Conservation (phyloP, 257 asterid species). For the Misopates orontium region DNA sequence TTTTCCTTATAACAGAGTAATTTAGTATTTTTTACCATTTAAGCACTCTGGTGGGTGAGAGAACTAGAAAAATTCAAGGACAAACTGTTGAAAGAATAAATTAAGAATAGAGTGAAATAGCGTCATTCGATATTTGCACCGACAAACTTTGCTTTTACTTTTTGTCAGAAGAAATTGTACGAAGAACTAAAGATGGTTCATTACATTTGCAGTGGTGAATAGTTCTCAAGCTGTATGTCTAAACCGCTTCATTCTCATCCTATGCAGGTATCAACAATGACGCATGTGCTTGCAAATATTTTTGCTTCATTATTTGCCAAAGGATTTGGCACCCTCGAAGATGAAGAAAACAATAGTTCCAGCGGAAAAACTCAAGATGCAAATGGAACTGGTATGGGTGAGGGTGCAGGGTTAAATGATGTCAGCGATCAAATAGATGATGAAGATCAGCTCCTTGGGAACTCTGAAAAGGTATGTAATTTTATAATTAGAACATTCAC, state of each 20-base stretch:
- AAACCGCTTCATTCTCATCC: slow-evolving; percentile 15
- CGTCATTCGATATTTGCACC: background rate
- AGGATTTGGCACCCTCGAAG: slow-evolving; percentile 75
- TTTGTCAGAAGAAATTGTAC: too few species aligned
- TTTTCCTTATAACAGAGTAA: background rate
- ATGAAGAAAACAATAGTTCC: slow-evolving; percentile 44
- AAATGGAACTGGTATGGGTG: slow-evolving; percentile 93
- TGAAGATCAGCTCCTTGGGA: slow-evolving; percentile 92
- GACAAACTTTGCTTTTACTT: too few species aligned
- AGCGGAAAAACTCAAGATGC: slow-evolving; percentile 63
- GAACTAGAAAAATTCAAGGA: background rate
- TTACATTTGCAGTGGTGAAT: background rate
- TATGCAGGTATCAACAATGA: slow-evolving; percentile 63
- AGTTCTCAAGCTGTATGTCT: slow-evolving; percentile 11
- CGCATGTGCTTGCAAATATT: slow-evolving; percentile 68
- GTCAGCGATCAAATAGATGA: slow-evolving; percentile 85
- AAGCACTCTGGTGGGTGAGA: background rate
- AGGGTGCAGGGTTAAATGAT: slow-evolving; percentile 79
- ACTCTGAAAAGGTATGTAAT: slow-evolving; percentile 57
- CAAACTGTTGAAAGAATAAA: background rate
- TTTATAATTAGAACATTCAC: slow-evolving; percentile 11
- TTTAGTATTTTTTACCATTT: background rate
- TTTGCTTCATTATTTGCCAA: slow-evolving; percentile 66
- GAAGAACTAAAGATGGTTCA: background rate
- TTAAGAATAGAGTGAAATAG: background rate